Percentiles rank a stretch among this genome's conserved stretches.
Conservation (phyloP, 106 monocot genomes). For the Allium sativum region DNA sequence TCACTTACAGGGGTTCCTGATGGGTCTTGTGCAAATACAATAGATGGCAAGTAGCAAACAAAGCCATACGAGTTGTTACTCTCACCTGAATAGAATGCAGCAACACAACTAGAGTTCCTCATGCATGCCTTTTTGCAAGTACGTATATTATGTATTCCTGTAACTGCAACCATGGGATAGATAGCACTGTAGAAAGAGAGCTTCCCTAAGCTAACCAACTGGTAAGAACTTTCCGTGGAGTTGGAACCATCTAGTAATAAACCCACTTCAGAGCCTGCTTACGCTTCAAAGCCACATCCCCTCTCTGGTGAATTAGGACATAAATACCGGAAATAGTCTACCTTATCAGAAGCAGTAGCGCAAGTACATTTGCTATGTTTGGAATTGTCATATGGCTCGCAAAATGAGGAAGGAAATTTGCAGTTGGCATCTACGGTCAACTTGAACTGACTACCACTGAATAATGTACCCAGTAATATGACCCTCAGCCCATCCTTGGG, state of each 20-base stretch:
- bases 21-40: constrained; percentile 12
- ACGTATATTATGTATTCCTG: constrained; percentile 4
- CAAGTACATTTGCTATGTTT: constrained; percentile 21
- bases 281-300: constrained; percentile 14
- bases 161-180: not conserved
- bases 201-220: constrained; percentile 15
- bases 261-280: too few relatives aligned
- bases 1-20: too few relatives aligned
- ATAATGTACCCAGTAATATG: too few relatives aligned
- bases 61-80: constrained; percentile 3
- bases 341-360: constrained; percentile 12
- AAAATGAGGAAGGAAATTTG: too few relatives aligned
- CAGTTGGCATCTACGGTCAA: too few relatives aligned
- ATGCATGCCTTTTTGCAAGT: constrained; percentile 40
- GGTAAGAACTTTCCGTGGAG: constrained; percentile 11
- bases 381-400: too few relatives aligned
- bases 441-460: too few relatives aligned
- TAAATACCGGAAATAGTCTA: constrained; percentile 10
- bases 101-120: constrained; percentile 25
- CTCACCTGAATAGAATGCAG: constrained; percentile 20
- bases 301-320: constrained; percentile 8
- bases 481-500: too few relatives aligned
- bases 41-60: constrained; percentile 17
- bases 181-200: constrained; percentile 28
- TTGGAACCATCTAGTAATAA: constrained; percentile 12